Evolutionary conservation across 163 green algal genomes (phyloP).

Genomic region (Chlorella variabilis): DNA sequence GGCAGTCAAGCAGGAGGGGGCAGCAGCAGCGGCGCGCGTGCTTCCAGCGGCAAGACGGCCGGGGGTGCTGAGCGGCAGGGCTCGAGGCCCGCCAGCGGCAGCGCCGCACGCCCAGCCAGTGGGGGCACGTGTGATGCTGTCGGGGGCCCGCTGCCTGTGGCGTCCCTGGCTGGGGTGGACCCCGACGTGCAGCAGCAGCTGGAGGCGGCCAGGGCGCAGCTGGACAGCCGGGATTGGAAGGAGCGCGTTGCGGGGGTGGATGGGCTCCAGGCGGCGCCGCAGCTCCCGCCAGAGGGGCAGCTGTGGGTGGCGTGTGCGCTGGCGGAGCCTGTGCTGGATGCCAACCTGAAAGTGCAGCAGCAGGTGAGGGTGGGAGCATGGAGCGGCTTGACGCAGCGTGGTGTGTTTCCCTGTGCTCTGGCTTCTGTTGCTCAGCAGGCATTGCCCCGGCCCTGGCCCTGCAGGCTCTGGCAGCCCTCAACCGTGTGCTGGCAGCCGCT

Average conservation of each 20-base stretch:
- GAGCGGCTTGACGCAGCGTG: too few relatives aligned
- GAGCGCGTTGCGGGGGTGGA: slow-evolving; percentile 7
- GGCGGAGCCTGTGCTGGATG: not conserved
- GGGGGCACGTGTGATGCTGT: not conserved
- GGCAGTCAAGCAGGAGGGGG: not conserved
- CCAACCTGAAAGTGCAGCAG: slow-evolving; percentile 33
- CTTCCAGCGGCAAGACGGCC: not conserved
- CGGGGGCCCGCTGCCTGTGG: not conserved
- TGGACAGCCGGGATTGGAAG: slow-evolving; percentile 27
- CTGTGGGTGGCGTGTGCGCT: slow-evolving; percentile 14
- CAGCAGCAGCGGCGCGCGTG: too few relatives aligned
- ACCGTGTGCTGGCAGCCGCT: not conserved
- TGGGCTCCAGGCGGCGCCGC: not conserved
- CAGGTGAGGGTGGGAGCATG: not conserved
- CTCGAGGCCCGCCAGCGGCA: not conserved
- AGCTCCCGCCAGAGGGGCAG: not conserved
- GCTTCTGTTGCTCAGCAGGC: too few relatives aligned
- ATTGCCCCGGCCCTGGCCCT: too few relatives aligned
- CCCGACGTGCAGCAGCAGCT: slow-evolving; percentile 22
- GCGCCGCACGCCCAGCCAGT: not conserved
- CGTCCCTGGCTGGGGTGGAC: not conserved
- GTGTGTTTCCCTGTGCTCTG: too few relatives aligned
- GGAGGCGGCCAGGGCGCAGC: not conserved
- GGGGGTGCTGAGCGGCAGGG: not conserved
- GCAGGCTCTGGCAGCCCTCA: slow-evolving; percentile 4